Evolutionary conservation across 129 eudicot genomes (phyloP), one percentile per base, ranked within the genome.

Genomic region (Pulicaria dysenterica): DNA sequence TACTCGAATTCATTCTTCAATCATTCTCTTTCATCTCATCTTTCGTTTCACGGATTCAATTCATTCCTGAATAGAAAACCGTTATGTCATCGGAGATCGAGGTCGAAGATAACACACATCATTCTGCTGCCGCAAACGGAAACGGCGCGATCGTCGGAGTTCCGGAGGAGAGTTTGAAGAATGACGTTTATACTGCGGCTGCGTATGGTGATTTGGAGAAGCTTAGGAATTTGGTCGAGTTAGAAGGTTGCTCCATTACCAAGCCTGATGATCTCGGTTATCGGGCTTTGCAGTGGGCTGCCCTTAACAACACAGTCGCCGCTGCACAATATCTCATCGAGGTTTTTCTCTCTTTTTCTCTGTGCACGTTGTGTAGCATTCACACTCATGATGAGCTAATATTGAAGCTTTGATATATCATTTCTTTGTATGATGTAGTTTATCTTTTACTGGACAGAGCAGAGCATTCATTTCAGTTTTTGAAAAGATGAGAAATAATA

Each of bases 201-300:
- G 99, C 99, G 13, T 91, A 95, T 44, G 97, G 99, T 14, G 95
- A 95, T 73, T 66, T 95, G 86, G 97, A 95, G 77, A 95, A 95
- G 88, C 88, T 95, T 43, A 85, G 77, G 81, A 80, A 89, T 53
- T 67, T 95, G 89, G 97, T 91, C 40, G 97, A 91, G 81, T 67
- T 68, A 1, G 97, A 95, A 75, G 96, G 94, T 5, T 91, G 96
- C 70, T 90, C 96, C 5, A 82, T 91, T 24, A 79, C 87, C 15
- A 88, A 88, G 51, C 94, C 95, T 0, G 99, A 95, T 64, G 85
- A 82, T 24, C 82, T 82, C 6, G 97, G 99, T 12, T 95, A 95
- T 84, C 89, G 80, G 54, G 91, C 97, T n/a, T 87, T 95, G 51
- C 99, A 95, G 81, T 95, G 99, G 99, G 97, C 99, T 5, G 97